Evolutionary conservation across 2,329 filamentous ascomycete species (phyloP).

Genomic region (Phialophora chinensis): DNA sequence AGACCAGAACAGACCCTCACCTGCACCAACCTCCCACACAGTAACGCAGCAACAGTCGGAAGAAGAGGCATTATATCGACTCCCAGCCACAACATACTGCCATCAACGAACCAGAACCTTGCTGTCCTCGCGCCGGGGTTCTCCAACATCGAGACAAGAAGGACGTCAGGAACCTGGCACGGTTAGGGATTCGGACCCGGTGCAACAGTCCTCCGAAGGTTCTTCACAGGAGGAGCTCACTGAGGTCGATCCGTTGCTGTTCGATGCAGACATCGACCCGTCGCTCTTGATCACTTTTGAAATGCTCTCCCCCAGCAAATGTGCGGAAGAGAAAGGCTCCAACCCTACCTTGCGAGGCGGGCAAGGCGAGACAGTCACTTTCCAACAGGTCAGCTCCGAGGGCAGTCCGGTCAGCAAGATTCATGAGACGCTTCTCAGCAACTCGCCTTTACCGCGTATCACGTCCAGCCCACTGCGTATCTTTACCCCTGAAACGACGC

Average conservation of each 20-base stretch:
- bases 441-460: constrained; percentile 2
- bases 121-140: constrained; percentile 15
- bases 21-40: not conserved
- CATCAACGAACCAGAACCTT: constrained; percentile 28
- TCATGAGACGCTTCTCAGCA: not conserved
- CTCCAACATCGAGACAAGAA: constrained; percentile 2
- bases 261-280: constrained; percentile 18
- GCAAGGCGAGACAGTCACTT: constrained; percentile 16
- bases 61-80: constrained; percentile 17
- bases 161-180: not conserved
- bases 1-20: constrained; percentile 2
- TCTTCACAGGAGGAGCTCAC: constrained; percentile 25
- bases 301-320: constrained; percentile 7
- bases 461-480: not conserved
- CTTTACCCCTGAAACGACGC: constrained; percentile 4
- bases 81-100: constrained; percentile 24
- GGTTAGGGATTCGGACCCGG: not conserved
- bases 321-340: not conserved
- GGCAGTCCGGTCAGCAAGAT: constrained; percentile 4
- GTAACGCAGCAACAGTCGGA: constrained; percentile 2
- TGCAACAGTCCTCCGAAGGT: not conserved
- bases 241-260: constrained; percentile 12
- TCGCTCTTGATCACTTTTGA: constrained; percentile 29
- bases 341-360: constrained; percentile 24
- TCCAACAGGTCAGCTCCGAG: constrained; percentile 16